Evolutionary conservation across 257 asterid species (phyloP), one percentile per base, ranked within the genome.

Genomic region (Nyctanthes arbortristis): DNA sequence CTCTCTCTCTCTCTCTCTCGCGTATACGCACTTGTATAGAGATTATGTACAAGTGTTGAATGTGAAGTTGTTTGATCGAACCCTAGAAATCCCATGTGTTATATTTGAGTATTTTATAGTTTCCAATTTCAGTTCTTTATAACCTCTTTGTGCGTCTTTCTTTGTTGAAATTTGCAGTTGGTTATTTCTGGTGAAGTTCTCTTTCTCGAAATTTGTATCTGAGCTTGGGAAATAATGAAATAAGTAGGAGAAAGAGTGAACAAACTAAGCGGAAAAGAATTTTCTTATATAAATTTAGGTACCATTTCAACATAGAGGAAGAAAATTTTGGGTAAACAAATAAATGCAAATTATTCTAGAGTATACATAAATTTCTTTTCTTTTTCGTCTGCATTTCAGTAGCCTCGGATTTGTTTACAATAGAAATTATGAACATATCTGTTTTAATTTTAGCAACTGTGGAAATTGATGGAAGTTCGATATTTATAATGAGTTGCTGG

Each of bases 1-100:
- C 24, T 47, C 59, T 30, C 24, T 36, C 47, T 57, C 28, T 18
- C 31, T 22, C 7, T 20, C n/a, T 9, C 61, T 4, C 60, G 11
- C 67, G 6, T 37, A 29, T 55, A 57, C 31, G 10, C 35, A 25
- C 40, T 6, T 54, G 1, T 45, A 3, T 36, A 57, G 1, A 29
- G 4, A 29, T 3, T 56, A 31, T 67, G 20, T 32, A 14, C 54
- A 32, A 56, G 16, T 27, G 67, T 74, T 55, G 45, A 25, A 8
- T 36, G 20, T 30, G 68, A 4, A 35, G 40, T 5, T 47, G 37
- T n/a, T 83, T 87, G 95, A 84, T 79, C 84, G 22, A 82, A 63
- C 88, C 76, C 82, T 85, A 65, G 87, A 81, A 27, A 69, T 63
- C 16, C 78, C 85, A 14, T 85, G 94, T 35, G 56, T 82, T 45